Evolutionary conservation across 1,284 basidiomycete genomes (phyloP).

Genomic region (Moesziomyces globuligerus): DNA sequence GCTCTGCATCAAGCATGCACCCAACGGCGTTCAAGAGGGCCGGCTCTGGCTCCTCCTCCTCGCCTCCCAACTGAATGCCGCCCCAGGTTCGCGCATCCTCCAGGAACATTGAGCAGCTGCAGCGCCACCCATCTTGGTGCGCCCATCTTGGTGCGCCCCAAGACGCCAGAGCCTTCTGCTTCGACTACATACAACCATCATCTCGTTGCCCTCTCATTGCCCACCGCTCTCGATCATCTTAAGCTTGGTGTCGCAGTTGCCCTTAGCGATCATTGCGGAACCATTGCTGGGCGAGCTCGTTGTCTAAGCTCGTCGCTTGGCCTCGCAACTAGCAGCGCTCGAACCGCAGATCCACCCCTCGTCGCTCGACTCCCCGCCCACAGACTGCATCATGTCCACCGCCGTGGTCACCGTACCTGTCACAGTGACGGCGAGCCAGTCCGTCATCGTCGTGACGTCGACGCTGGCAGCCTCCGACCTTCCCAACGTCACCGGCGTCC

Average conservation of each 20-base stretch:
- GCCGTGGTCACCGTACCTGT: conserved; percentile 17
- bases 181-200: no score
- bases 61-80: no score
- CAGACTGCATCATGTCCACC: conserved; percentile 15
- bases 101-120: neutral
- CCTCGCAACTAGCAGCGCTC: no score
- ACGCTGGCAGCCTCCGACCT: conserved; percentile 24
- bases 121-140: no score
- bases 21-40: neutral
- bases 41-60: neutral
- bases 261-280: no score
- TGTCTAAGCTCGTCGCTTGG: no score
- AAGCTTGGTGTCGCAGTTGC: no score
- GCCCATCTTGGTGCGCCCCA: no score
- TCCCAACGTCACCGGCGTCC: conserved; percentile 4
- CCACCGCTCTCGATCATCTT: no score
- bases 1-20: neutral
- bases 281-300: no score
- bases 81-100: neutral
- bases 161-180: no score
- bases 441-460: conserved; percentile 32
- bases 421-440: conserved; percentile 28
- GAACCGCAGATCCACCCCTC: neutral
- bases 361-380: neutral
- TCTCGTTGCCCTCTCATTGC: no score